A percentile compares a stretch with the other conserved stretches of the same genome.
These are phyloP conservation scores for Eimeria falciformis DNA, from an alignment of 169 alveolate genomes.

Conservation along the genomic window DNA sequence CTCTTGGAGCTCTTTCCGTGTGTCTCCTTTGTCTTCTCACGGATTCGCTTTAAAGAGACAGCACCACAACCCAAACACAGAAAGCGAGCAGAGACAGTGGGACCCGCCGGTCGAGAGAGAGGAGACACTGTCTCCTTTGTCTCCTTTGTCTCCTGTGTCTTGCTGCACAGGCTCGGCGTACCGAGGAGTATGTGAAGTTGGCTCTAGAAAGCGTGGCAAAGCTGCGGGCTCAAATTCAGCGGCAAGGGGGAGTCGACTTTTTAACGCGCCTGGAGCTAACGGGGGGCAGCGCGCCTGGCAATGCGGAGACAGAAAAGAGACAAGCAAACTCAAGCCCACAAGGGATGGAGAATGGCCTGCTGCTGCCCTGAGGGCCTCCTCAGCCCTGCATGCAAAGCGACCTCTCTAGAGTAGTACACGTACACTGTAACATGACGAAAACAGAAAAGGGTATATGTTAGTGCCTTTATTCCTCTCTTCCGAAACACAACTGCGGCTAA, in stretches of 20 bases:
- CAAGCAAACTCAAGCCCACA: too few species aligned
- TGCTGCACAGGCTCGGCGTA: constrained; percentile 71
- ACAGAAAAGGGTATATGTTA: too few species aligned
- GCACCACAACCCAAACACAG: neutral
- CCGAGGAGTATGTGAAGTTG: constrained; percentile 72
- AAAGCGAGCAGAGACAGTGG: too few species aligned
- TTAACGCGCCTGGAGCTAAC: constrained; percentile 36
- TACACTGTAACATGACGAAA: too few species aligned
- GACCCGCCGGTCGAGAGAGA: too few species aligned
- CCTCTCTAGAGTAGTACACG: too few species aligned
- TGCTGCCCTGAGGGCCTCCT: neutral
- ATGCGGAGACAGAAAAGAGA: too few species aligned
- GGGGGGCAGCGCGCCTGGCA: neutral
- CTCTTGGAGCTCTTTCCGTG: neutral
- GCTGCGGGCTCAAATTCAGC: constrained; percentile 57
- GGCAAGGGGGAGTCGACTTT: constrained; percentile 71
- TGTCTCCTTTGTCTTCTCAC: neutral
- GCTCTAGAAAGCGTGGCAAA: constrained; percentile 76
- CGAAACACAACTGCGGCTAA: too few species aligned
- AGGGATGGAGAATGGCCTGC: too few species aligned
- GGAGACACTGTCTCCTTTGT: too few species aligned
- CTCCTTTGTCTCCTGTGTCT: neutral
- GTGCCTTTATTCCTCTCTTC: too few species aligned
- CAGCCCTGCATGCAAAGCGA: neutral
- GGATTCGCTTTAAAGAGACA: neutral